Evolutionary conservation across 257 asterid genomes (phyloP).

Genomic region (Rehmannia glutinosa): DNA sequence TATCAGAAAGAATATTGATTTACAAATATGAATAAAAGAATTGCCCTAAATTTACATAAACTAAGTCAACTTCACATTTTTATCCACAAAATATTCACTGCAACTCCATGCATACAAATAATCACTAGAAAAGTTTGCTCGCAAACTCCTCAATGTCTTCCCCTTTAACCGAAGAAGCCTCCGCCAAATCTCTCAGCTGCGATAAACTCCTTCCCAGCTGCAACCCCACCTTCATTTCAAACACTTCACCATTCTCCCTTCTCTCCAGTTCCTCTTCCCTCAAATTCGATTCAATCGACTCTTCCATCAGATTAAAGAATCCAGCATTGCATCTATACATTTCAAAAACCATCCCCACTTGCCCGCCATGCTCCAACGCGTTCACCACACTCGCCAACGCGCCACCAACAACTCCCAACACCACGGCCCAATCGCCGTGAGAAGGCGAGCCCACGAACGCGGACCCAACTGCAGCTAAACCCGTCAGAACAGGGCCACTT

Average conservation of each 20-base stretch:
- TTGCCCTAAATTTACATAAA: no score
- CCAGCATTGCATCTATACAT: slow-evolving; percentile 80
- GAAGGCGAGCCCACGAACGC: slow-evolving; percentile 28
- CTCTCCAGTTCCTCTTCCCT: slow-evolving; percentile 34
- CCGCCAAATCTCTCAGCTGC: slow-evolving; percentile 48
- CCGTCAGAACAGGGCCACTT: slow-evolving; percentile 53
- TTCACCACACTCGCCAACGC: slow-evolving; percentile 67
- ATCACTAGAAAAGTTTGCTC: slow-evolving; percentile 64
- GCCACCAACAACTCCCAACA: slow-evolving; percentile 48
- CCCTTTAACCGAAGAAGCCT: slow-evolving; percentile 22
- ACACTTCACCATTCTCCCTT: slow-evolving; percentile 65
- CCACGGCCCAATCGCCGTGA: slow-evolving; percentile 30
- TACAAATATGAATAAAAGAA: no score
- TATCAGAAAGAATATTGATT: no score
- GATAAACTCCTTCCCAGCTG: slow-evolving; percentile 72
- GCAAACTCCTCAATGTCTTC: slow-evolving; percentile 60
- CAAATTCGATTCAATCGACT: slow-evolving; percentile 49
- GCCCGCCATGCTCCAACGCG: slow-evolving; percentile 68
- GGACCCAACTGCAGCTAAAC: slow-evolving; percentile 56
- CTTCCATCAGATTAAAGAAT: slow-evolving; percentile 58
- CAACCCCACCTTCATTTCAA: slow-evolving; percentile 62
- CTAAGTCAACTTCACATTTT: no score
- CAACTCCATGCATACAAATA: no score
- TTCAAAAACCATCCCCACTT: slow-evolving; percentile 86
- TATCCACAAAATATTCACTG: no score